Base-by-base conservation (phyloP, 2,329 filamentous ascomycete species). In the Trichoderma oligosporum region DNA sequence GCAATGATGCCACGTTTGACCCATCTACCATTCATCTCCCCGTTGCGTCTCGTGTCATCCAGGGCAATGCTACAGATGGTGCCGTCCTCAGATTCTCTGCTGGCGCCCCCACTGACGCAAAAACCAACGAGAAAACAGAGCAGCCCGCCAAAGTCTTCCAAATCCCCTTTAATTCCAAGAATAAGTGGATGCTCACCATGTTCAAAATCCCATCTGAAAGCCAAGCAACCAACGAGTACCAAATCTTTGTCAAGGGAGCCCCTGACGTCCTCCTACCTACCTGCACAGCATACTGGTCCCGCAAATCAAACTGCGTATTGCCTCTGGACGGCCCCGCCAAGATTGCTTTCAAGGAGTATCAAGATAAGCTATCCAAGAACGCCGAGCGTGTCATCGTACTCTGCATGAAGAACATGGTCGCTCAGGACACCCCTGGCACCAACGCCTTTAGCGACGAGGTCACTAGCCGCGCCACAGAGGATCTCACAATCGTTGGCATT, bases 391-490 rank as follows among this genome's bases (percentile, higher is more conserved):
- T 78, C 12, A 74, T 76, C 29, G 66, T 78, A 0, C 61, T 77
- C 2, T 76, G 72, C 33, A 71, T 52, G 53, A 60, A 76, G 46
- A 74, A 73, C 57, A 67, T 67, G 7, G 66, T 71, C 1, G 54
- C 62, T 2, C 63, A 69, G 5, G 69, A 70, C 7, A 74, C 77
- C 20, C 78, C 79, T 42, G 69, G 70, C 4, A 75, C 77, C 25
- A 79, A 80, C 42, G 74, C 71, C 2, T 81, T 82, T 59, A 77
- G 71, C 44, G 77, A 81, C n/a, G 78, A 81, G 57, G 70, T 79
- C 4, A 65, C 74, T 5, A 68, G 70, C 9, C 66, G 65, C 0
- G 74, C 73, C 4, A 69, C 75, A 0, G 63, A 71, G 3, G 71
- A 75, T 52, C 68, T 82, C 24, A 79, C 74, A 0, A 69, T 82